Evolutionary conservation across 306 rosid genomes (phyloP), one percentile per base, ranked within the genome.

Genomic region (Casuarina equisetifolia): DNA sequence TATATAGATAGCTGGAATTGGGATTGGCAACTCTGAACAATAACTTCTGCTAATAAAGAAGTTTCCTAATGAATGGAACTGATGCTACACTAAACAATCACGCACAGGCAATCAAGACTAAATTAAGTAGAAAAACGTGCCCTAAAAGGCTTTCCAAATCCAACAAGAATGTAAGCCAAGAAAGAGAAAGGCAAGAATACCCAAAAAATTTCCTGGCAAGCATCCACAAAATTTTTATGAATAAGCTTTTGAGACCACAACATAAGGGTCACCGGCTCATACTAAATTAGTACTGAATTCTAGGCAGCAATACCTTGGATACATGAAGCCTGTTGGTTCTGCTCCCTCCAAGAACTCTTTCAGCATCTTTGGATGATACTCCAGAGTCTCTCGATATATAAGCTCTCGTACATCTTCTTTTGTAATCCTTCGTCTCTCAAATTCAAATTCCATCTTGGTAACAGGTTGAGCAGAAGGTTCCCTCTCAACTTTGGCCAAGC

Each of bases 391-490:
- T 8, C 94, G 88, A 72, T 96, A 96, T 73, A 96, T 96, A 76
- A 96, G 96, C 88, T 96, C 98, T 46, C 98, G 78, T n/a, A 96
- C 99, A 79, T 96, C 99, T 87, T 96, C 99, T 77, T 96, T 96
- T 11, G 99, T 96, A 76, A 96, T 96, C 79, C 97, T 88, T 77
- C 99, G 92, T 81, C 99, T 90, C 91, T 96, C 99, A 84, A 92
- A 96, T 80, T 96, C 99, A 84, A 96, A 96, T 88, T 96, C 99
- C 97, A 96, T 92, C 96, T 96, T 96, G 67, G 98, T 92, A 70
- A 96, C 98, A 32, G 99, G 97, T 82, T 88, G 99, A 78, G 99
- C 89, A 73, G 93, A 90, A 64, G 99, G 99, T 82, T 96, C 99
- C 82, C 99, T 87, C 86, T 96, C 99, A 61, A 92, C 99, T 87